These are phyloP conservation scores for Erythrobasidium hasegawianum DNA, from an alignment of 1,284 basidiomycete species.

Conservation along the genomic window DNA sequence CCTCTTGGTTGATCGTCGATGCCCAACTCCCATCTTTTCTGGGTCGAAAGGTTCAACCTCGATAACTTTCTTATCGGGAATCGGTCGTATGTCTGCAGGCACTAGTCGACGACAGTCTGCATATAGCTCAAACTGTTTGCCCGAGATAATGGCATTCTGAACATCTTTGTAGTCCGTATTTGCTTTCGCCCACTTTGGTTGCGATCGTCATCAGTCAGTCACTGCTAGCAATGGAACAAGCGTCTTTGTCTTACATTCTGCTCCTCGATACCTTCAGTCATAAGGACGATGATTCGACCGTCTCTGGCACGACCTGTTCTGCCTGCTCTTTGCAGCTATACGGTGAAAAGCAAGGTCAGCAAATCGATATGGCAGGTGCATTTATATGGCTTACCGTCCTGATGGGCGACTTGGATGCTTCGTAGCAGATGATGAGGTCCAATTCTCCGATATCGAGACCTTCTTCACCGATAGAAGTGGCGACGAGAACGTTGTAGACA, in stretches of 20 bases:
- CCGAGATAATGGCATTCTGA: slow-evolving; percentile 80
- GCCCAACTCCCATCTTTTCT: slow-evolving; percentile 40
- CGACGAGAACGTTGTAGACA: slow-evolving; percentile 86
- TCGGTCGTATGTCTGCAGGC: slow-evolving; percentile 70
- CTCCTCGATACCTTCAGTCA: slow-evolving; percentile 87
- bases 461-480: slow-evolving; percentile 97
- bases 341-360: not conserved
- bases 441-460: slow-evolving; percentile 99
- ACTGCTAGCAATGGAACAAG: not conserved
- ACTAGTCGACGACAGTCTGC: slow-evolving; percentile 83
- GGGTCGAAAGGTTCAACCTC: slow-evolving; percentile 49
- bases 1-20: slow-evolving; percentile 32
- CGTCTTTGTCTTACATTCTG: slow-evolving; percentile 54
- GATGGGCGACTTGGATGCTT: slow-evolving; percentile 92
- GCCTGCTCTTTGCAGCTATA: slow-evolving; percentile 88
- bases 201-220: too few relatives aligned
- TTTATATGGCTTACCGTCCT: slow-evolving; percentile 72
- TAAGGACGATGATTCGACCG: slow-evolving; percentile 86
- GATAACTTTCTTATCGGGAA: slow-evolving; percentile 73
- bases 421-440: slow-evolving; percentile 96
- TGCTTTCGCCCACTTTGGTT: slow-evolving; percentile 78
- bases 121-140: slow-evolving; percentile 83
- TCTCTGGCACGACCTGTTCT: slow-evolving; percentile 90
- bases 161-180: slow-evolving; percentile 83
- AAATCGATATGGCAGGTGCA: too few relatives aligned